Evolutionary conservation across 805 yeast genomes (phyloP).

Genomic region (Yarrowia bubula): DNA sequence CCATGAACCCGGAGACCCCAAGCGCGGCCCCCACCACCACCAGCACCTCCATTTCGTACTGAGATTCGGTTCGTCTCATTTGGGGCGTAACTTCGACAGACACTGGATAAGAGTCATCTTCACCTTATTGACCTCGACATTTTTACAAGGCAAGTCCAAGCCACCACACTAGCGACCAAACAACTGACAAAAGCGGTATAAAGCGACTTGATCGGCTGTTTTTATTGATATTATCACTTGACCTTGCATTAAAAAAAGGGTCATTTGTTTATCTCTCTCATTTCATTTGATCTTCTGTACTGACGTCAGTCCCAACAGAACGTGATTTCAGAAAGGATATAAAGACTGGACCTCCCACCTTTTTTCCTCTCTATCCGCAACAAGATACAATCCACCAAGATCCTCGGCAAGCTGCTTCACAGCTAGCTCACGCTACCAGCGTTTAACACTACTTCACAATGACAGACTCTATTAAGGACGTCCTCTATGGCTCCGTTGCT

Average conservation of each 20-base stretch:
- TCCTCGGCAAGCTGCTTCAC: background rate
- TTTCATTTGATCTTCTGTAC: too few species aligned
- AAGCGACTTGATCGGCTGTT: too few species aligned
- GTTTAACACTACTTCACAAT: background rate
- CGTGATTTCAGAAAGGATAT: background rate
- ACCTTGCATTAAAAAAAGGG: too few species aligned
- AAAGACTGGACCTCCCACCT: background rate
- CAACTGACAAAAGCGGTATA: too few species aligned
- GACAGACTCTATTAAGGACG: slow-evolving; percentile 31
- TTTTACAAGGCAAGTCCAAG: background rate
- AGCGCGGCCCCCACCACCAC: background rate
- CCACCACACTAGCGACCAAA: background rate
- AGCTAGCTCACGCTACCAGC: background rate
- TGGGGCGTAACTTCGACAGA: slow-evolving; percentile 17
- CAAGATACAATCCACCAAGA: background rate
- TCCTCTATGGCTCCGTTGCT: slow-evolving; percentile 47
- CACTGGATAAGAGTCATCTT: slow-evolving; percentile 1
- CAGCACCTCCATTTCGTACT: background rate
- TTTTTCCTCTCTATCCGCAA: background rate
- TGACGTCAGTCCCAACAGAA: background rate
- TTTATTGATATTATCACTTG: too few species aligned
- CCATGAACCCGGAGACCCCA: slow-evolving; percentile 21
- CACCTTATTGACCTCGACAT: background rate
- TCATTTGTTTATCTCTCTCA: too few species aligned
- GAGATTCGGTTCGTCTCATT: slow-evolving; percentile 20